phyloP scores from a whole-genome alignment of 1,284 basidiomycete species.

The Ganoderma resinaceum region DNA sequence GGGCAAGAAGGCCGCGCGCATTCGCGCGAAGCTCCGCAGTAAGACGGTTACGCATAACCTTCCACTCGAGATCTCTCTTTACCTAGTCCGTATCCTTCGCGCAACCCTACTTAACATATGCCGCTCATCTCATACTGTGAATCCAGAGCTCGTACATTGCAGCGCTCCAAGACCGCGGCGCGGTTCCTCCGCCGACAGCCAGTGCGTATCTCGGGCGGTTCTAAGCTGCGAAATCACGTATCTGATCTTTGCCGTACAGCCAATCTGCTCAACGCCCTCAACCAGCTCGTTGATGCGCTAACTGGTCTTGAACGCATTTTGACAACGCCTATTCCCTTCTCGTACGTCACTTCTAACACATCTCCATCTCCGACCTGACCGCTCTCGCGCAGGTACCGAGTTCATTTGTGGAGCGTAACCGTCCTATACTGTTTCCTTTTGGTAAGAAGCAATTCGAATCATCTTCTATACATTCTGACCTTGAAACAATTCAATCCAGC shows the following conservation, averaged over 20 bases:
- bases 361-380: neutral
- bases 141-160: slow-evolving; percentile 70
- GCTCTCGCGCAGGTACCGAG: slow-evolving; percentile 56
- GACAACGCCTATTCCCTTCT: slow-evolving; percentile 83
- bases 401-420: slow-evolving; percentile 71
- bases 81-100: slow-evolving; percentile 57
- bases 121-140: neutral
- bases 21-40: slow-evolving; percentile 56
- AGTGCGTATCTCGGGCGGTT: slow-evolving; percentile 48
- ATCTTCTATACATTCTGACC: neutral
- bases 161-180: slow-evolving; percentile 64
- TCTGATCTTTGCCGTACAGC: slow-evolving; percentile 43
- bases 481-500: slow-evolving; percentile 43
- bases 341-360: slow-evolving; percentile 43
- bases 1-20: slow-evolving; percentile 60
- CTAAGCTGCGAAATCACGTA: neutral
- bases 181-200: slow-evolving; percentile 68
- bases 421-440: slow-evolving; percentile 62
- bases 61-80: slow-evolving; percentile 77
- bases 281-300: slow-evolving; percentile 69
- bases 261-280: slow-evolving; percentile 57
- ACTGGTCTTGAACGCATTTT: slow-evolving; percentile 79
- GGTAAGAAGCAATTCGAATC: slow-evolving; percentile 43
- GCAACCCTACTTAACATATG: too few species aligned
- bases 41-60: slow-evolving; percentile 67